Conservation (phyloP, 176 grass and related monocot genomes). For the Oryza officinalis region DNA sequence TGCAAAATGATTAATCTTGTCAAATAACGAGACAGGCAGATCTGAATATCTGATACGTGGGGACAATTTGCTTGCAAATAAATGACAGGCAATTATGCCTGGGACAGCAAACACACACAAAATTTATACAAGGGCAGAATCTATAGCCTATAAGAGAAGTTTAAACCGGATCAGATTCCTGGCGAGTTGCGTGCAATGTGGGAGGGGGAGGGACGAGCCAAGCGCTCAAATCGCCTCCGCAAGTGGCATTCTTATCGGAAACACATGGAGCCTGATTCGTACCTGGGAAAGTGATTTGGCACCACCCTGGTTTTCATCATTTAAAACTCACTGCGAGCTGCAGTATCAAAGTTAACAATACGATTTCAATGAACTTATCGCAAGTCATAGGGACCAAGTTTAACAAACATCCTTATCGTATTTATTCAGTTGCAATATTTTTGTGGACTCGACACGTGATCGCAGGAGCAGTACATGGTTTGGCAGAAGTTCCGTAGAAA, state of each 20-base stretch:
- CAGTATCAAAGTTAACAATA: neutral
- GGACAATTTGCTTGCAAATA: neutral
- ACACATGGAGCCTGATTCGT: neutral
- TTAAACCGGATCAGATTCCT: neutral
- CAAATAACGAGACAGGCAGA: neutral
- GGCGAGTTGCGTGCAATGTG: neutral
- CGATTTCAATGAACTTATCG: neutral
- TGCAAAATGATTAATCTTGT: neutral
- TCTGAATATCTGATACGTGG: neutral
- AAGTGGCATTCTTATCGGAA: neutral
- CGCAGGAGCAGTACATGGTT: neutral
- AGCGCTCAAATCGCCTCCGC: neutral
- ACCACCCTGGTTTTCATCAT: neutral
- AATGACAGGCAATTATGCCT: neutral
- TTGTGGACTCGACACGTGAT: neutral
- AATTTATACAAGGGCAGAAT: neutral
- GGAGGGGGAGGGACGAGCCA: neutral
- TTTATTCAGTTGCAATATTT: neutral
- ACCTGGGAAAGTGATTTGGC: slow-evolving; percentile 11
- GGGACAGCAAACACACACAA: neutral
- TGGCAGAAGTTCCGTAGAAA: neutral
- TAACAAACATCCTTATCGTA: neutral
- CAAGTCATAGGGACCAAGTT: neutral
- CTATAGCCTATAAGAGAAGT: neutral
- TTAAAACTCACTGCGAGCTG: neutral